Evolutionary conservation across 441 rosid genomes (phyloP), one percentile per base, ranked within the genome.

Genomic region (Populus tomentosa): DNA sequence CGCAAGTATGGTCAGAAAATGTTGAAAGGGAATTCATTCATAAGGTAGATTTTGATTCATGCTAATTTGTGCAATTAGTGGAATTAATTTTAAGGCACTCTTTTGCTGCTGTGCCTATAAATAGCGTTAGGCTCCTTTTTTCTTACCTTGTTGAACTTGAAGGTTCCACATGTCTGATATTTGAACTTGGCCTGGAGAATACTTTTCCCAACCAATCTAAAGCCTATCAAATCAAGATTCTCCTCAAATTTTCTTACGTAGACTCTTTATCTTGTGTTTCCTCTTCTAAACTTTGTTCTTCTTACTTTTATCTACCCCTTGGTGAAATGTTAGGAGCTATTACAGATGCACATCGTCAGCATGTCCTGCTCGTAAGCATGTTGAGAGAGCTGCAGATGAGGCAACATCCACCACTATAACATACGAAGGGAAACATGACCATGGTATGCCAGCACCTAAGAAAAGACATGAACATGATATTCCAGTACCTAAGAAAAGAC

Each of bases 301-400:
- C 26, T 68, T 5, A 74, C 65, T 23, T 66, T 35, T 35, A 10
- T 53, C 66, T 62, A 7, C 46, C 40, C 30, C 65, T 33, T 67
- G 69, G 53, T 42, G 64, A 63, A 50, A 74, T 46, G 9, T 6
- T 32, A 94, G 98, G 74, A 94, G 97, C 33, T 94, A 94, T 74
- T 94, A 94, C 80, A 89, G 89, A 84, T 93, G 97, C 87, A 90
- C 94, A 63, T 84, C 89, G 2, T 42, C 87, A 63, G 96, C 90
- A 11, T 93, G 97, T 81, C 94, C 97, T 11, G 94, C 96, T 4
- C 89, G 91, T 83, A 93, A 93, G 78, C 98, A 92, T 79, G 94
- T 93, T 73, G 98, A 93, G 85, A 84, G 92, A 53, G 90, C 88
- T 2, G 71, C 79, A 0, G 91, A 88, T 69, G 94, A 90, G 76